phyloP scores from a whole-genome alignment of 805 yeast genomes.

The Ogataea nakhonphanomensis region DNA sequence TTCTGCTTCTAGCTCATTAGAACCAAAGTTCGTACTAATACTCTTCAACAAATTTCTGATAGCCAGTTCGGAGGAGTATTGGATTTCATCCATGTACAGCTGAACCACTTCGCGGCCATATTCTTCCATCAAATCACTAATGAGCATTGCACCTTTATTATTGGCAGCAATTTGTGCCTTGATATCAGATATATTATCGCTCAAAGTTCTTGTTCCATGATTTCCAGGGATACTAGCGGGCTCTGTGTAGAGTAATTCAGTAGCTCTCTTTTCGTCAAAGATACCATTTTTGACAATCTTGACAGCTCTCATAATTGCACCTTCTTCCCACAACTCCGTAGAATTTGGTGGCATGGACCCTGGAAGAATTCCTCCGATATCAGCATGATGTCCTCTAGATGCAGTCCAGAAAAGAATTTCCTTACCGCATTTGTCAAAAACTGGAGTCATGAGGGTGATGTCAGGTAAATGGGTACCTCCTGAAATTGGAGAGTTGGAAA shows the following conservation, averaged over 20 bases:
- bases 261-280: conserved; percentile 50
- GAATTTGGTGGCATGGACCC: conserved; percentile 58
- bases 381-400: conserved; percentile 61
- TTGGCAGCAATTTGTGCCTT: conserved; percentile 51
- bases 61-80: conserved; percentile 67
- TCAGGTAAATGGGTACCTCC: conserved; percentile 50
- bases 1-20: conserved; percentile 42
- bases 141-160: conserved; percentile 46
- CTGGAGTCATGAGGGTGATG: conserved; percentile 57
- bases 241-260: conserved; percentile 42
- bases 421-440: conserved; percentile 40
- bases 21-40: conserved; percentile 38
- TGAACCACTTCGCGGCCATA: conserved; percentile 56
- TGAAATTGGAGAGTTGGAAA: conserved; percentile 41
- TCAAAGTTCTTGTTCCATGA: conserved; percentile 52
- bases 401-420: conserved; percentile 53
- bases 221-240: conserved; percentile 48
- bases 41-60: conserved; percentile 51
- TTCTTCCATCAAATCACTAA: conserved; percentile 41
- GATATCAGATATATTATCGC: conserved; percentile 50
- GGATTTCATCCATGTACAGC: conserved; percentile 77
- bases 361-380: conserved; percentile 57
- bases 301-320: conserved; percentile 53
- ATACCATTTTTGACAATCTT: conserved; percentile 47
- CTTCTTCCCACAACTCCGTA: conserved; percentile 51